phyloP scores from a whole-genome alignment of 2,329 filamentous ascomycete species.

The Cercospora zeina region DNA sequence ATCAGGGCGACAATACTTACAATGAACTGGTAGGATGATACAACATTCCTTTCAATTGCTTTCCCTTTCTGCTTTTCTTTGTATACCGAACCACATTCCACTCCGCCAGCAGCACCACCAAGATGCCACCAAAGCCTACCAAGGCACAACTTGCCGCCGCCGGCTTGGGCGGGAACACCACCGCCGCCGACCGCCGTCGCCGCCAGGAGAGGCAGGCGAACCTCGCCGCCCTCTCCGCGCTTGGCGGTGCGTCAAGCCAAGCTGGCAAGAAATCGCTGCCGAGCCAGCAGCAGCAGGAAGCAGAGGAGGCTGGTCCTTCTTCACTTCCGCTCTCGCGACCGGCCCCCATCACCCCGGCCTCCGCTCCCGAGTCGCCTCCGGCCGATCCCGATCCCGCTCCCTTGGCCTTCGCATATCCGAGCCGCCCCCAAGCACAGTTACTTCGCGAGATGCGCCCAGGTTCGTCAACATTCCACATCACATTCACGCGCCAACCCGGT shows the following conservation, averaged over 20 bases:
- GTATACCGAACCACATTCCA: conserved; percentile 1
- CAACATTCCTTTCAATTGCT: not conserved
- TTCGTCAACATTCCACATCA: not conserved
- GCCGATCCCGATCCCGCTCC: no score
- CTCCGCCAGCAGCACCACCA: not conserved
- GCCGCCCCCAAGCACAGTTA: not conserved
- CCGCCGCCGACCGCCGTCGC: no score
- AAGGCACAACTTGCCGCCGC: not conserved
- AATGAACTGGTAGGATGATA: conserved; percentile 10
- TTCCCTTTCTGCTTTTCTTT: conserved; percentile 7
- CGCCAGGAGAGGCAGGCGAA: not conserved
- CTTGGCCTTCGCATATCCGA: no score
- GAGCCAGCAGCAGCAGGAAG: not conserved
- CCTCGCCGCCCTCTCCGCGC: not conserved
- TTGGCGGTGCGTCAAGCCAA: not conserved
- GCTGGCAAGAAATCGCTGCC: conserved; percentile 2
- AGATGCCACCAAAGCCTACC: not conserved
- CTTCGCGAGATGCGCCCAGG: not conserved
- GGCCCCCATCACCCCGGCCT: not conserved
- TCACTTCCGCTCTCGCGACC: not conserved
- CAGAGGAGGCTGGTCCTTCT: not conserved
- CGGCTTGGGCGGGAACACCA: conserved; percentile 1
- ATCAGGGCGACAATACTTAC: not conserved
- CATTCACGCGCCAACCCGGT: no score
- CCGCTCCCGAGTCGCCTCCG: not conserved